Evolutionary conservation across 129 eudicot genomes (phyloP).

Genomic region (Deinandra increscens): DNA sequence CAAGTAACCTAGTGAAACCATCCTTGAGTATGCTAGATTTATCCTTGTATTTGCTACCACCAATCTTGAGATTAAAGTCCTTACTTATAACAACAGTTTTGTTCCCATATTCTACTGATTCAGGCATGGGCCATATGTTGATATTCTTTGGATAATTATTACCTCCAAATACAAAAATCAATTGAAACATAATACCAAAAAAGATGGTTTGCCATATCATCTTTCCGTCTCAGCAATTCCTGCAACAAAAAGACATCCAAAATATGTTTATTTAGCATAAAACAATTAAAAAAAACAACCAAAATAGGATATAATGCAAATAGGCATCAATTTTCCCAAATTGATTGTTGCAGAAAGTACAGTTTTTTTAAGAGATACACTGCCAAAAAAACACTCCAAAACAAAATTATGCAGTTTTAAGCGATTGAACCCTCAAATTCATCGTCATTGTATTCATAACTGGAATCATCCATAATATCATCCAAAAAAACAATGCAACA

Average conservation of each 20-base stretch:
- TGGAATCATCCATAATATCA: conserved; percentile 1
- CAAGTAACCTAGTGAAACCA: conserved; percentile 61
- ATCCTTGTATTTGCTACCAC: conserved; percentile 69
- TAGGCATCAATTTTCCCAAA: not conserved
- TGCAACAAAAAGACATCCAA: conserved; percentile 12
- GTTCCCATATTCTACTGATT: conserved; percentile 50
- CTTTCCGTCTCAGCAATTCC: conserved; percentile 38
- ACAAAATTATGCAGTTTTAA: not conserved
- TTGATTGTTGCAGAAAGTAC: conserved; percentile 3
- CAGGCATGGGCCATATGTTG: conserved; percentile 97
- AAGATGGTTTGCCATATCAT: conserved; percentile 33
- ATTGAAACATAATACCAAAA: conserved; percentile 42
- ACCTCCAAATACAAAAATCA: conserved; percentile 44
- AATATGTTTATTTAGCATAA: not conserved
- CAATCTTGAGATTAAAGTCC: conserved; percentile 55
- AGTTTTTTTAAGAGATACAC: not conserved
- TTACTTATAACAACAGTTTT: conserved; percentile 44
- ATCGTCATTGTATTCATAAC: not conserved
- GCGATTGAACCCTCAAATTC: not conserved
- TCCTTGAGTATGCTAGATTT: conserved; percentile 68
- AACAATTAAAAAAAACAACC: not conserved
- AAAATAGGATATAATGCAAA: not conserved
- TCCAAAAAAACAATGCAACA: not conserved
- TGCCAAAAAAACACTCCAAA: not conserved
- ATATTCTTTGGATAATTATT: conserved; percentile 43